Evolutionary conservation across 495 filamentous ascomycete species (phyloP).

Genomic region (Penicillium riverlandense): DNA sequence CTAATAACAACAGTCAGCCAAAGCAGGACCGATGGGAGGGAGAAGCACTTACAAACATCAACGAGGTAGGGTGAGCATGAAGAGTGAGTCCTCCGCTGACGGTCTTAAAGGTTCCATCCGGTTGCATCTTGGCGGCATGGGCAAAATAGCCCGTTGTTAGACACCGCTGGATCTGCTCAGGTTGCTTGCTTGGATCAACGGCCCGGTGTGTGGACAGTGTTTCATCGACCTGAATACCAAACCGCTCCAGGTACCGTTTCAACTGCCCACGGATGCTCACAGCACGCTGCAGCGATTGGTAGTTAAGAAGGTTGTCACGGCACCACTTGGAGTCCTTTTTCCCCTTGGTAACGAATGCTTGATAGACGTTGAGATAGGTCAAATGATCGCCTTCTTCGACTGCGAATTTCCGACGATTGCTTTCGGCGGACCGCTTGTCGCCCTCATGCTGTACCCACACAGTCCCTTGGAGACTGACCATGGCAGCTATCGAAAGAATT

Average conservation of each 20-base stretch:
- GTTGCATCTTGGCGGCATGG: slow-evolving; percentile 91
- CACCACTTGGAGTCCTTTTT: slow-evolving; percentile 84
- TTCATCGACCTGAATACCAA: slow-evolving; percentile 68
- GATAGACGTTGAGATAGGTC: slow-evolving; percentile 89
- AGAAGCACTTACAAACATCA: slow-evolving; percentile 71
- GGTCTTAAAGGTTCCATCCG: slow-evolving; percentile 84
- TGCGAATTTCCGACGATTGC: slow-evolving; percentile 72
- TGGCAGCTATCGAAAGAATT: slow-evolving; percentile 86
- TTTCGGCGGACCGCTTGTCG: slow-evolving; percentile 65
- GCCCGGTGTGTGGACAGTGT: slow-evolving; percentile 25
- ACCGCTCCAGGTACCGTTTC: slow-evolving; percentile 79
- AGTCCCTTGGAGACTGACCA: slow-evolving; percentile 78
- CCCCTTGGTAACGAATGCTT: slow-evolving; percentile 79
- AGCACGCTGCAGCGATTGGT: slow-evolving; percentile 71
- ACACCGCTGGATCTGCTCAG: slow-evolving; percentile 75
- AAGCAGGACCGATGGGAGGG: neutral
- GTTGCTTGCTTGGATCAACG: slow-evolving; percentile 37
- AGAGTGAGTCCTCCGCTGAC: slow-evolving; percentile 66
- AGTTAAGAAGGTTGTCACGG: slow-evolving; percentile 79
- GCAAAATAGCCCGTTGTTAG: slow-evolving; percentile 90
- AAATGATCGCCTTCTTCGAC: slow-evolving; percentile 94
- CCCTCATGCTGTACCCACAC: slow-evolving; percentile 78
- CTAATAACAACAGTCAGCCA: slow-evolving; percentile 26
- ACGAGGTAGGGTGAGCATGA: slow-evolving; percentile 83
- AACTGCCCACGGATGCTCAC: slow-evolving; percentile 83